Base-by-base conservation (phyloP, 2,329 filamentous ascomycete genomes). In the Amesomyces nigricolor region DNA sequence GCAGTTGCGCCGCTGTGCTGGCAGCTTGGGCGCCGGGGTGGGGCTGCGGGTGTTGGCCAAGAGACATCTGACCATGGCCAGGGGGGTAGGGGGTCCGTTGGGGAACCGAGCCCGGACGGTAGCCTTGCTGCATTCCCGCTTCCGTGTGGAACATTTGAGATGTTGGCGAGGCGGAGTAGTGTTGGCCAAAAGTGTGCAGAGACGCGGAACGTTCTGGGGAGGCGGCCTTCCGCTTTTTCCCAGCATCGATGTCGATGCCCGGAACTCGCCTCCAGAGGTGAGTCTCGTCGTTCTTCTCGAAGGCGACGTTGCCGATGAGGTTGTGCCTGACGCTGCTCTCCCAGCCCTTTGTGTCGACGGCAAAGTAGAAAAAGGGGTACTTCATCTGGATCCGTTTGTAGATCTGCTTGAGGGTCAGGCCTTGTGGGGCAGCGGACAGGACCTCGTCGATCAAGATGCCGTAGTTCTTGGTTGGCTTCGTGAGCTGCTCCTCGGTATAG, bases 271-370 rank as follows among this genome's bases (percentile, higher is more conserved):
- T 76, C 81, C 81, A 84, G 17, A 80, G 69, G 43, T 78, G 75
- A 1, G 77, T 80, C 29, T 75, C 73, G 38, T 82, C 78, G 58
- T 80, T 76, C 66, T 83, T 84, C 60, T 73, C 74, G 65, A 84
- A 84, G 6, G 80, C 81, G 60, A 80, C 78, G 64, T 83, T 83
- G 2, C 80, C 80, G 61, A 83, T 82, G 29, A 84, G 73, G 54
- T 83, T 84, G 62, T 84, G 81, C 0, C 81, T 78, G n/a, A 84
- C 81, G 62, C 80, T 83, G 61, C 80, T 83, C 66, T 84, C 80
- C 81, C 81, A 84, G n/a, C 81, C 81, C 64, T 82, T 84, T 5
- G 81, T 83, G 64, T 81, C 80, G 16, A 80, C 79, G 52, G 73
- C 74, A 63, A 83, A 83, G 61, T 78, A 79, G 60, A 80, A 84